Conservation (phyloP, 768 basidiomycete species). For the Russula compacta region DNA sequence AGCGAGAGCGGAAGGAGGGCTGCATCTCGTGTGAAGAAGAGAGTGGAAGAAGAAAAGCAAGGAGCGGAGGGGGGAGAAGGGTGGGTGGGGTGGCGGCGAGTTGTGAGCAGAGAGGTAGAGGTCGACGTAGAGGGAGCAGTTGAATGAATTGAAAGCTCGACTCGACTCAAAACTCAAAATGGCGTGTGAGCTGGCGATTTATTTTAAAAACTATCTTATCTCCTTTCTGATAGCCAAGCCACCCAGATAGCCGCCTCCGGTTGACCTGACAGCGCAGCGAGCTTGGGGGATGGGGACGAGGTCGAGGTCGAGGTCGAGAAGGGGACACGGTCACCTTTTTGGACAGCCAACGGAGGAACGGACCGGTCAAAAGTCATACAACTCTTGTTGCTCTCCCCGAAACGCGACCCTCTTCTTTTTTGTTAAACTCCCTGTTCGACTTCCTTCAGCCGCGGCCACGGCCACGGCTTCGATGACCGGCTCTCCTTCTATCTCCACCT, state of each 20-base stretch:
- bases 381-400: slow-evolving; percentile 52
- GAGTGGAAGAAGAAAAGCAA: background rate
- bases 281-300: background rate
- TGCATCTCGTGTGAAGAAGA: slow-evolving; percentile 11
- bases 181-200: background rate
- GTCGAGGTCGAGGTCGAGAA: background rate
- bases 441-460: slow-evolving; percentile 5
- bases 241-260: no score
- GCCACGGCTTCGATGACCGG: background rate
- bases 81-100: background rate
- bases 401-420: slow-evolving; percentile 64
- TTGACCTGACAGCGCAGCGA: no score
- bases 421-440: slow-evolving; percentile 27
- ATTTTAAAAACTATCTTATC: no score
- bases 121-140: no score
- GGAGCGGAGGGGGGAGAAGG: background rate
- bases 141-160: background rate
- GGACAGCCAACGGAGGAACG: no score
- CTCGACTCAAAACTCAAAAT: no score
- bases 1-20: slow-evolving; percentile 22
- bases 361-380: slow-evolving; percentile 51
- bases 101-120: background rate
- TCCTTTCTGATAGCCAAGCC: no score
- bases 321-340: no score
- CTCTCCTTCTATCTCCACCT: slow-evolving; percentile 36